A percentile compares a stretch with the other conserved stretches of the same genome.
These are phyloP conservation scores for Magnusiomyces magnusii DNA, from an alignment of 1,139 yeast genomes.

Conservation along the genomic window DNA sequence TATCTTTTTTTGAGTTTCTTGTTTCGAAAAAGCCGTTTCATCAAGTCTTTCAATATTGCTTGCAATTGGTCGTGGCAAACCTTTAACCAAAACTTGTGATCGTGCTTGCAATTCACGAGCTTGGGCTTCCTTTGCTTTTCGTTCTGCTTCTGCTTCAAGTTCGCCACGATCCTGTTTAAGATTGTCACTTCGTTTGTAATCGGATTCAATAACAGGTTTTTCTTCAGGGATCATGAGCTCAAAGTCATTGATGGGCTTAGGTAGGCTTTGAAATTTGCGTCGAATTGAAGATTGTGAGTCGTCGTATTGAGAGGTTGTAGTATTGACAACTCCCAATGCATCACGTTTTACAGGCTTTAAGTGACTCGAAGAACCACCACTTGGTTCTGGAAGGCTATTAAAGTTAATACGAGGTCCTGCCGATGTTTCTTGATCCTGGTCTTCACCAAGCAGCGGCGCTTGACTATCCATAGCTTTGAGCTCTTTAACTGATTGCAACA, in stretches of 20 bases:
- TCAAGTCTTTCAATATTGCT: slow-evolving; percentile 6
- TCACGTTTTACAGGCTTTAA: slow-evolving; percentile 23
- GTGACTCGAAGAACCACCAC: background rate
- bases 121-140: slow-evolving; percentile 25
- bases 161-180: slow-evolving; percentile 36
- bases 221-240: slow-evolving; percentile 41
- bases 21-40: background rate
- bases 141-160: slow-evolving; percentile 25
- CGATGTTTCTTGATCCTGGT: slow-evolving; percentile 7
- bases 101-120: slow-evolving; percentile 32
- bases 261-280: slow-evolving; percentile 38
- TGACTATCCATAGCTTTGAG: slow-evolving; percentile 26
- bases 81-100: slow-evolving; percentile 46
- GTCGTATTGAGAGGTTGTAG: slow-evolving; percentile 15
- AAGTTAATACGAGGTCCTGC: background rate
- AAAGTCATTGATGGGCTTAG: slow-evolving; percentile 52
- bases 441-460: slow-evolving; percentile 29
- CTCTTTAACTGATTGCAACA: slow-evolving; percentile 28
- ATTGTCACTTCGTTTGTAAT: slow-evolving; percentile 13
- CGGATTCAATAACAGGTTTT: slow-evolving; percentile 25
- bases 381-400: slow-evolving; percentile 5
- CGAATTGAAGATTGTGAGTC: slow-evolving; percentile 21
- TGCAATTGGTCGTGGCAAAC: slow-evolving; percentile 45
- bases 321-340: slow-evolving; percentile 15
- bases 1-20: background rate